A percentile compares a stretch with the other conserved stretches of the same genome.
Evolutionary conservation across 306 rosid genomes (phyloP).

Genomic region (Cicer arietinum): DNA sequence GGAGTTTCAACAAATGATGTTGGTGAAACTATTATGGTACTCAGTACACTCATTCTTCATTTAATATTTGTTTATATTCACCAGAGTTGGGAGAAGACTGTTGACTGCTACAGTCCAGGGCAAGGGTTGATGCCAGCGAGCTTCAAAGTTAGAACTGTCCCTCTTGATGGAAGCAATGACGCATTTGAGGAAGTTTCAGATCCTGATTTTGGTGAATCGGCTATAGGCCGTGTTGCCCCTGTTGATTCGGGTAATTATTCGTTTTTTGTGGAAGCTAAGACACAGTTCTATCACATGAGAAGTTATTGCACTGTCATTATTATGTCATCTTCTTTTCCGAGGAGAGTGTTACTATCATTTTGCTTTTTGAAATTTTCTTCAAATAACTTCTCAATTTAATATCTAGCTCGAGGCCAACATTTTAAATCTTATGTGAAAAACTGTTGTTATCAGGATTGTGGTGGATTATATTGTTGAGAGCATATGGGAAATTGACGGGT

Average conservation of each 20-base stretch:
- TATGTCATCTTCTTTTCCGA: not conserved
- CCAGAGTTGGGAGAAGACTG: conserved; percentile 95
- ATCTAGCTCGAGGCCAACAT: conserved; percentile 17
- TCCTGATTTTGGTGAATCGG: conserved; percentile 98
- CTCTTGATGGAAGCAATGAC: conserved; percentile 76
- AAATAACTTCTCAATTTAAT: conserved; percentile 2
- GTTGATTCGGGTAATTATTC: conserved; percentile 76
- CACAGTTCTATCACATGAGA: conserved; percentile 10
- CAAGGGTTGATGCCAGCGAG: conserved; percentile 97
- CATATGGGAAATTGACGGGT: conserved; percentile 89
- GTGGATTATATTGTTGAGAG: conserved; percentile 96
- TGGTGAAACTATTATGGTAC: conserved; percentile 20
- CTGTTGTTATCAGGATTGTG: conserved; percentile 68
- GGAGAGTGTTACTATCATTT: conserved; percentile 5
- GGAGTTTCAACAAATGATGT: conserved; percentile 17
- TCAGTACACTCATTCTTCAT: conserved; percentile 9
- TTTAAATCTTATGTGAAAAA: conserved; percentile 23
- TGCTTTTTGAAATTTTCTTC: not conserved
- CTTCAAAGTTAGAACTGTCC: conserved; percentile 72
- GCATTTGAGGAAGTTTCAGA: conserved; percentile 83
- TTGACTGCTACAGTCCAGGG: conserved; percentile 92
- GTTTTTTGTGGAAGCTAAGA: conserved; percentile 7
- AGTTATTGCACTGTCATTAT: conserved; percentile 6
- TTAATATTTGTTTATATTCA: conserved; percentile 34
- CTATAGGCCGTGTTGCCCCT: conserved; percentile 95